Evolutionary conservation across 2,329 filamentous ascomycete genomes (phyloP), one percentile per base, ranked within the genome.

Genomic region (Domatiomyces globalis): DNA sequence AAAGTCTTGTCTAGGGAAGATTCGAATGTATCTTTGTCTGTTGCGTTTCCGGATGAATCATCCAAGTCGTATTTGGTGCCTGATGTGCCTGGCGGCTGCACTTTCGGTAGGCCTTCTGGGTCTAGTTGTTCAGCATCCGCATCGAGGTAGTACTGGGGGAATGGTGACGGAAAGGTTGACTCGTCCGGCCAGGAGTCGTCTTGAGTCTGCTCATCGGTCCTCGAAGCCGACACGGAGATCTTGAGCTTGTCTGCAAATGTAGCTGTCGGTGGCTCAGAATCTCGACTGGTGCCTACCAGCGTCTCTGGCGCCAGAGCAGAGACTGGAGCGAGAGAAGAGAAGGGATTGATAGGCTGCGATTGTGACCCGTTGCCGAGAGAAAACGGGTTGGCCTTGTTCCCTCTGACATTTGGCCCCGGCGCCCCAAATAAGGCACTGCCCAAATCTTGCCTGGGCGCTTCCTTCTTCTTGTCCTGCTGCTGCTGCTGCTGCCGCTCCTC

Each of bases 41-140:
- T 63, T 20, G 20, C 66, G 64, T 49, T 66, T 56, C 53, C 66
- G 51, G 45, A 63, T 45, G 60, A 56, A 50, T 66, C 64, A 7
- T 71, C 66, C 42, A 65, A 62, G 27, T 60, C 54, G 39, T 59
- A 57, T 19, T 58, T 49, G 60, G 51, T 65, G 62, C 48, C 68
- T 70, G 65, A 54, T 63, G 47, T 72, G 73, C 36, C 75, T 53
- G 57, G 68, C 44, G 76, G 75, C 27, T 69, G 67, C 0, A 77
- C 75, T 2, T 61, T 68, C 18, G 49, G 25, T 8, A 25, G n/a
- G 4, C 45, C 33, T 33, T 53, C 55, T 8, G 68, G 68, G 58
- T 80, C 86, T 22, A 96, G 77, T 3, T 84, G 85, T 67, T 98
- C 92, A 69, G 87, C 94, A 63, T 95, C 90, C 49, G 90, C 90